Base-by-base conservation (phyloP, 768 basidiomycete genomes). In the Podaxis sp. region DNA sequence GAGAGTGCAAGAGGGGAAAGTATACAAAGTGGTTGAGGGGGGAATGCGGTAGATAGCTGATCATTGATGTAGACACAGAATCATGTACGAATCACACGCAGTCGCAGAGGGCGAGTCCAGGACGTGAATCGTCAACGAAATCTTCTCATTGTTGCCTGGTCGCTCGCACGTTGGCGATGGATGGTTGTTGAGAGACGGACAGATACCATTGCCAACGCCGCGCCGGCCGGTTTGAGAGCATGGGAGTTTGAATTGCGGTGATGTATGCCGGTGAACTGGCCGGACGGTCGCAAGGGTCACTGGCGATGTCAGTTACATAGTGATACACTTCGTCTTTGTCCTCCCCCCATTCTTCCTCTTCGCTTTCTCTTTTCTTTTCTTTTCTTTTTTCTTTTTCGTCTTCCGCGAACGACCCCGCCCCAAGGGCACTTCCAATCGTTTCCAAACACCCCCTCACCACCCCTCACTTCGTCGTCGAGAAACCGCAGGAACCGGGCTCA, bases 11-110 rank as follows among this genome's bases (percentile, higher is more conserved):
- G 85, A 85, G 13, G 89, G 88, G 4, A 93, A 93, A 70, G 73
- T 82, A 53, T 98, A 98, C 81, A 95, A 95, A 74, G 78, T 82
- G 7, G 86, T 98, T 1, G 91, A 93, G 66, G 85, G 87, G 21
- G 87, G 84, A 36, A 85, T 88, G 85, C 73, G 74, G 62, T 75
- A 65, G 66, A 14, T 52, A 58, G 4, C 21, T 23, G 32, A 3
- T 6, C 46, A 2, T 48, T 11, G 32, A 32, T 9, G 32, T 9
- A 32, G 32, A 32, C 32, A 32, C 32, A 32, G 7, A 32, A 32
- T 32, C 32, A 32, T 32, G 32, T 32, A 32, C 32, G 13, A 14
- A 42, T 14, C 40, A 46, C n/a, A n/a, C 23, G 46, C 11, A 21
- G 35, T 16, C 57, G 50, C 23, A 23, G 23, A 23, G 36, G 55